Conservation (phyloP, 495 filamentous ascomycete species). For the Parathielavia hyrcaniae region DNA sequence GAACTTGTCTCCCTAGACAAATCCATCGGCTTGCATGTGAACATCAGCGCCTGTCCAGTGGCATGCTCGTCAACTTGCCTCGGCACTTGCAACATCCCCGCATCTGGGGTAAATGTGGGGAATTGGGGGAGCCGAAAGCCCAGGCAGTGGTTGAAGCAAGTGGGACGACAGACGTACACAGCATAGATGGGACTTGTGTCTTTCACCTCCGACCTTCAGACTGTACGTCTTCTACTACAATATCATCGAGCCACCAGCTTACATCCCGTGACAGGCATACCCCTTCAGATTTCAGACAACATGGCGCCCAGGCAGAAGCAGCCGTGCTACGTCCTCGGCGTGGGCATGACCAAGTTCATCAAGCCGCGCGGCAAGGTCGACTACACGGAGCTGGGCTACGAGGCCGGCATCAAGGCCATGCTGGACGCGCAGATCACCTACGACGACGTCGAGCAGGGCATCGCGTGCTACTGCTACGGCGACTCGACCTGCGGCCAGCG, state of each 20-base stretch:
- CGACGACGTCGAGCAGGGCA: conserved; percentile 89
- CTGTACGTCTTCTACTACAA: neutral
- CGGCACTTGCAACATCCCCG: conserved; percentile 10
- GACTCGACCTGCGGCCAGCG: conserved; percentile 93
- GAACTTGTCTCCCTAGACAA: too few relatives aligned
- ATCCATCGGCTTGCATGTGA: too few relatives aligned
- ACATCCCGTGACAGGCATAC: neutral
- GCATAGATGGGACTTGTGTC: neutral
- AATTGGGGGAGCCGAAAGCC: neutral
- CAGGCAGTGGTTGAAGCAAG: conserved; percentile 2
- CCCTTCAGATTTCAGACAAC: conserved; percentile 9
- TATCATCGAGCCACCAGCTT: neutral
- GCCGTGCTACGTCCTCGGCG: conserved; percentile 78
- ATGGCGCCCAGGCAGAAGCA: conserved; percentile 45
- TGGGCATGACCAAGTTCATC: conserved; percentile 99
- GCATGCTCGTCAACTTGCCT: conserved; percentile 4
- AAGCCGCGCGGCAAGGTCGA: conserved; percentile 91
- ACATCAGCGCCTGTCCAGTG: neutral
- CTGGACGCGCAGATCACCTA: conserved; percentile 93
- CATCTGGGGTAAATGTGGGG: conserved; percentile 14
- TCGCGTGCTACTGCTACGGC: conserved; percentile 97
- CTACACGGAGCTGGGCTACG: conserved; percentile 85
- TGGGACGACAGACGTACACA: neutral
- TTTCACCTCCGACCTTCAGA: neutral
- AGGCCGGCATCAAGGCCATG: conserved; percentile 93